These are phyloP conservation scores for Lathyrus sativus DNA, from an alignment of 306 rosid species.

Conservation along the genomic window DNA sequence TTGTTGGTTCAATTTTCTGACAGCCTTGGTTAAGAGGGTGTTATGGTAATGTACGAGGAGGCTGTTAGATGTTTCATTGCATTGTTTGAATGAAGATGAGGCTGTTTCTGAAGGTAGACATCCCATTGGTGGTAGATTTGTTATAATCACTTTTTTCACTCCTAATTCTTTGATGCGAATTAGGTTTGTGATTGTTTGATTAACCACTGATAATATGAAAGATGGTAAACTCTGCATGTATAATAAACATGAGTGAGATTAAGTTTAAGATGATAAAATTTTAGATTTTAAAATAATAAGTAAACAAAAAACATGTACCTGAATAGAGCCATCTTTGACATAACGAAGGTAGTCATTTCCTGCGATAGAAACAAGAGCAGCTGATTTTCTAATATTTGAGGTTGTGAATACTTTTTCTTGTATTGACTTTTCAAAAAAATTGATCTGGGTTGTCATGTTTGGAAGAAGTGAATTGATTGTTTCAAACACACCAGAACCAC, in stretches of 20 bases:
- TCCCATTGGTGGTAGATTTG: constrained; percentile 67
- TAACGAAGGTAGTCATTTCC: constrained; percentile 70
- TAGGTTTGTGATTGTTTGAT: constrained; percentile 53
- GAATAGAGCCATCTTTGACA: constrained; percentile 44
- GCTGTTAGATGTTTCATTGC: constrained; percentile 54
- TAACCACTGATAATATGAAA: constrained; percentile 59
- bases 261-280: no score
- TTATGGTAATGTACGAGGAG: constrained; percentile 63
- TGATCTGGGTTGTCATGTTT: constrained; percentile 88
- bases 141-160: constrained; percentile 63
- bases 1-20: constrained; percentile 54
- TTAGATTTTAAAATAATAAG: no score
- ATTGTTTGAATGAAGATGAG: constrained; percentile 46
- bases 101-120: constrained; percentile 67
- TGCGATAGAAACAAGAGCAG: no score
- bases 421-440: constrained; percentile 48
- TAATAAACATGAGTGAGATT: no score
- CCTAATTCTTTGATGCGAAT: constrained; percentile 64
- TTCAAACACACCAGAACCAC: constrained; percentile 82
- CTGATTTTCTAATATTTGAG: no score
- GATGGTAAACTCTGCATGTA: constrained; percentile 55
- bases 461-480: constrained; percentile 54
- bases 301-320: no score
- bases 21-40: constrained; percentile 57
- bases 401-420: constrained; percentile 36